phyloP scores from a whole-genome alignment of 192 early-diverging fungal species.

The Chytriomyces hyalinus region DNA sequence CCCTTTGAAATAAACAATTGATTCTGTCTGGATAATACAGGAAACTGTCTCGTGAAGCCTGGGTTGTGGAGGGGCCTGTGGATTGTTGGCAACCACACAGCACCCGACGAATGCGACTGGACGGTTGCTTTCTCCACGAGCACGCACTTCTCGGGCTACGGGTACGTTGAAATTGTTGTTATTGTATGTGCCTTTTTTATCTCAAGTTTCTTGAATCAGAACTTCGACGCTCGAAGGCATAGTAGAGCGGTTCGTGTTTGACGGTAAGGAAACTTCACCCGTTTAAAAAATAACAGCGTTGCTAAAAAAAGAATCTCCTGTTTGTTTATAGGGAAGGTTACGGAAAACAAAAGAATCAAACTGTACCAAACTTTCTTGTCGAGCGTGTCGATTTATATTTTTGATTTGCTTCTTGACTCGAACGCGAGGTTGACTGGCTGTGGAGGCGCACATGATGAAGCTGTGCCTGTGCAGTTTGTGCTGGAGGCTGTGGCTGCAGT shows the following conservation, averaged over 20 bases:
- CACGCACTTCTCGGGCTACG: background rate
- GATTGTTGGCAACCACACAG: background rate
- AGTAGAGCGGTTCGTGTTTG: slow-evolving; percentile 30
- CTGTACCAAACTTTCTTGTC: slow-evolving; percentile 36
- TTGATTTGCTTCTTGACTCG: slow-evolving; percentile 12
- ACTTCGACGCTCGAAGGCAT: slow-evolving; percentile 19
- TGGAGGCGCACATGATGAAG: slow-evolving; percentile 25
- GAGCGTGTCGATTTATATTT: slow-evolving; percentile 29
- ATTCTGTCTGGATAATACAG: background rate
- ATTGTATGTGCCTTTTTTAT: background rate
- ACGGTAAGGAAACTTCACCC: slow-evolving; percentile 13
- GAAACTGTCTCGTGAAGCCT: background rate
- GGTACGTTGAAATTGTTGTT: background rate
- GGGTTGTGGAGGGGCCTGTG: slow-evolving; percentile 9
- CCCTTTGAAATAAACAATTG: background rate
- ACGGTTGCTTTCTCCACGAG: background rate
- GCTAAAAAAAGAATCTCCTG: background rate
- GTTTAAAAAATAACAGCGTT: background rate
- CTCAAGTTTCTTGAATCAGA: slow-evolving; percentile 2
- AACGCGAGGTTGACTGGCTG: slow-evolving; percentile 2
- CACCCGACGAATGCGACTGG: slow-evolving; percentile 15
- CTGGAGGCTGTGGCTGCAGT: slow-evolving; percentile 3
- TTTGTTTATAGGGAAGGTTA: background rate
- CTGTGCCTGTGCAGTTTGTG: background rate
- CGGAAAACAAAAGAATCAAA: slow-evolving; percentile 11